A percentile compares a stretch with the other conserved stretches of the same genome.
Evolutionary conservation across 2,329 filamentous ascomycete genomes (phyloP).

Genomic region (Cladosporium sp.): DNA sequence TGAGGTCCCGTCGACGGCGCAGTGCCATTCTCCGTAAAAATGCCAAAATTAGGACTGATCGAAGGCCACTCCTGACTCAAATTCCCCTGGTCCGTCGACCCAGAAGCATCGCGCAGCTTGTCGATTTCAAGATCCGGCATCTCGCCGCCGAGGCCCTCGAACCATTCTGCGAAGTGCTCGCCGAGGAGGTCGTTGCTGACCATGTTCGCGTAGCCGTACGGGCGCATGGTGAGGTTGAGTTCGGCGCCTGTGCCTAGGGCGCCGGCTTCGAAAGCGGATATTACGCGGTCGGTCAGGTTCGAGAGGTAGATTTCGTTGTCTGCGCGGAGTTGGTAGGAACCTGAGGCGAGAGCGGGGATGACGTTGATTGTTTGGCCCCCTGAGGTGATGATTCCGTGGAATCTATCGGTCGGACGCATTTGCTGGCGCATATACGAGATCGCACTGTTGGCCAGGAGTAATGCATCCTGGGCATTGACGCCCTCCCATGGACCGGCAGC

Average conservation of each 20-base stretch:
- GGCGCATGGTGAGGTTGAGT: conserved; percentile 15
- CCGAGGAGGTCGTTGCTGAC: conserved; percentile 16
- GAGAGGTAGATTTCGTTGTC: conserved; percentile 16
- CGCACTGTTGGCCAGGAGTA: conserved; percentile 15
- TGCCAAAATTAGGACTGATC: conserved; percentile 14
- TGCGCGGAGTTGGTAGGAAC: conserved; percentile 10
- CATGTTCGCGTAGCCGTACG: conserved; percentile 19
- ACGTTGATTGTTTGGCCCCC: conserved; percentile 15
- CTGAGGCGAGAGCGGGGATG: conserved; percentile 14
- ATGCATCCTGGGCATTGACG: conserved; percentile 18
- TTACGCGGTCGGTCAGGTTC: conserved; percentile 11
- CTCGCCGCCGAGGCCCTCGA: conserved; percentile 5
- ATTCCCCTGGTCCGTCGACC: conserved; percentile 10
- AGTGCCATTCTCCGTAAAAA: conserved; percentile 11
- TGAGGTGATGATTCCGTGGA: conserved; percentile 17
- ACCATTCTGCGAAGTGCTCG: conserved; percentile 7
- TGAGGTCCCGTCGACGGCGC: conserved; percentile 12
- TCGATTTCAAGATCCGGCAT: conserved; percentile 4
- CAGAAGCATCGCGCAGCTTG: conserved; percentile 7
- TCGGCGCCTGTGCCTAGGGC: conserved; percentile 18
- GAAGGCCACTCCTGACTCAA: conserved; percentile 17
- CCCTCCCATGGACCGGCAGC: conserved; percentile 20
- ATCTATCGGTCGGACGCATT: conserved; percentile 18
- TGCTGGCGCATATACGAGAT: conserved; percentile 19
- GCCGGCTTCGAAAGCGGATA: conserved; percentile 18